Base-by-base conservation (phyloP, 805 yeast genomes). In the Wickerhamomyces pijperi region DNA sequence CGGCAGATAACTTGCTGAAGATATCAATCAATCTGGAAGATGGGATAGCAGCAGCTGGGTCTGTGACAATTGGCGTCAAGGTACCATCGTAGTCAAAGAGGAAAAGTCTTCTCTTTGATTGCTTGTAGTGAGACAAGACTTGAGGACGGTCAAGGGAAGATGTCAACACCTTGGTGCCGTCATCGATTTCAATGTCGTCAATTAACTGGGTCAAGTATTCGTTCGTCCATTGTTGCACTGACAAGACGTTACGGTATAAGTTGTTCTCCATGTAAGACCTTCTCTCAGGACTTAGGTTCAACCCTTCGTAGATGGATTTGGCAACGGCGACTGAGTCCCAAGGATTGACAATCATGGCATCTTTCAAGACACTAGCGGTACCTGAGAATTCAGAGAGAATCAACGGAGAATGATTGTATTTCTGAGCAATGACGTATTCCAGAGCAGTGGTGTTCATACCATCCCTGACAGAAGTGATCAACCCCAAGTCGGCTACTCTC, bases 41-140 rank as follows among this genome's bases (percentile, higher is more conserved):
- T 3, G 99, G 98, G 33, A 92, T 82, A 0, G 98, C 98, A 0
- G 97, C 97, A n/a, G 90, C 86, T 2, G 99, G 99, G 50, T 92
- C 97, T 32, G 77, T 73, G 3, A 92, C 98, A 54, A 92, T 92
- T 13, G 97, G 97, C 0, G 98, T 86, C 48, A 92, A 67, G 1
- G 99, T 92, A 21, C 99, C 99, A 57, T 92, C 99, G 57, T 92
- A 92, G 61, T 92, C 99, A 61, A 92, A 88, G 50, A 92, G 59
- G 50, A 92, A 86, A 42, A 92, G 61, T 45, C 97, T 71, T 49
- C 82, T 71, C 28, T 72, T 45, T 0, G 96, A 76, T 18, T 57
- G 47, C 36, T 70, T 58, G 58, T 85, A 92, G 41, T 72, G 70
- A 18, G 71, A 65, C 40, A 74, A 61, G 43, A 90, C 58, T 32